Evolutionary conservation across 192 early-diverging fungal genomes (phyloP).

Genomic region (Phlyctochytrium arcticum): DNA sequence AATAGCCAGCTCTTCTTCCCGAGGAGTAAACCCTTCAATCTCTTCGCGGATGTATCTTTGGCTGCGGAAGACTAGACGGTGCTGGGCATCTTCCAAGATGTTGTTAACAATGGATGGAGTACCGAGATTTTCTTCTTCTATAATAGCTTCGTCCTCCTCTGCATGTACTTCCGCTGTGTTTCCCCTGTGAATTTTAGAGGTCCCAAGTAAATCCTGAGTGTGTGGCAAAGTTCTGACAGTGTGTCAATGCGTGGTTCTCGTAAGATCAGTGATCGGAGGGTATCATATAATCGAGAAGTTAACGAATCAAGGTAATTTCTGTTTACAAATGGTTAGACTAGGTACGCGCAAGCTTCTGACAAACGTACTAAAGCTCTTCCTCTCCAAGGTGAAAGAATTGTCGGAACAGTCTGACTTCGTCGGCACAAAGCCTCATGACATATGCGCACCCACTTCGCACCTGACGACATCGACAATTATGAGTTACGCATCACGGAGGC

Average conservation of each 20-base stretch:
- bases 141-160: not conserved
- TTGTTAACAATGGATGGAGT: slow-evolving; percentile 63
- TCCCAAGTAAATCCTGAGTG: slow-evolving; percentile 58
- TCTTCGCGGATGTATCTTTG: slow-evolving; percentile 73
- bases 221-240: slow-evolving; percentile 76
- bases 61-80: slow-evolving; percentile 81
- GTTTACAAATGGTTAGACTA: not conserved
- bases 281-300: slow-evolving; percentile 73
- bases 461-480: slow-evolving; percentile 26
- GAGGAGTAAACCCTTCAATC: slow-evolving; percentile 71
- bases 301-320: slow-evolving; percentile 74
- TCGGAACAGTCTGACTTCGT: slow-evolving; percentile 76
- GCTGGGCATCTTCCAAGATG: slow-evolving; percentile 87
- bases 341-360: not conserved
- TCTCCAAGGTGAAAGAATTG: slow-evolving; percentile 79
- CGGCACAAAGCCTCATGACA: slow-evolving; percentile 74
- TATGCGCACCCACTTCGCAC: slow-evolving; percentile 77
- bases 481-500: not conserved
- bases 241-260: slow-evolving; percentile 76
- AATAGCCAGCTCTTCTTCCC: slow-evolving; percentile 62
- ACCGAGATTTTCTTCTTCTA: slow-evolving; percentile 31
- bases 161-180: not conserved
- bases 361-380: slow-evolving; percentile 66
- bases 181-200: slow-evolving; percentile 23
- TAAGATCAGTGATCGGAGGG: slow-evolving; percentile 83